These are phyloP conservation scores for Cutaneotrichosporon cyanovorans DNA, from an alignment of 1,284 basidiomycete species.

Conservation along the genomic window DNA sequence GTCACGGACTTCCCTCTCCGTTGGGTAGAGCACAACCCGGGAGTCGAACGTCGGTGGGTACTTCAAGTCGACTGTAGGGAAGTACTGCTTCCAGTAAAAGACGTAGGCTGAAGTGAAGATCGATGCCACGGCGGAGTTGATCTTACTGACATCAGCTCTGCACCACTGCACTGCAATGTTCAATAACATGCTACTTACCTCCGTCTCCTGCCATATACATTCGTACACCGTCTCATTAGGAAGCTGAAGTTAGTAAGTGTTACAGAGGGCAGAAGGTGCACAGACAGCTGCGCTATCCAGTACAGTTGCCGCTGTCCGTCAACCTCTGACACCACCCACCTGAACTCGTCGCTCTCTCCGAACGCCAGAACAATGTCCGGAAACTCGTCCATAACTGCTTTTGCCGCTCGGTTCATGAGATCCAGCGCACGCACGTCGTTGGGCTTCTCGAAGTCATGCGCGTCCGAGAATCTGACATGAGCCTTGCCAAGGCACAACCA, in stretches of 20 bases:
- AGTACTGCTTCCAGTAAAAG: conserved; percentile 72
- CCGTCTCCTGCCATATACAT: conserved; percentile 74
- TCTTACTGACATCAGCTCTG: conserved; percentile 57
- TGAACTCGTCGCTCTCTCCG: conserved; percentile 96
- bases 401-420: conserved; percentile 89
- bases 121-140: conserved; percentile 79
- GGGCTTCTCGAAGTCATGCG: conserved; percentile 77
- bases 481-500: background rate
- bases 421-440: conserved; percentile 80
- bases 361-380: conserved; percentile 78
- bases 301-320: too few relatives aligned
- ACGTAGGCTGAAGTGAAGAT: conserved; percentile 90
- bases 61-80: conserved; percentile 59
- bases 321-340: conserved; percentile 50
- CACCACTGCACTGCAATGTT: background rate
- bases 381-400: conserved; percentile 70
- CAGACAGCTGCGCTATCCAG: too few relatives aligned
- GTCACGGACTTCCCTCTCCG: conserved; percentile 64
- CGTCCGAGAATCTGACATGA: conserved; percentile 65
- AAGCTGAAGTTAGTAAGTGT: conserved; percentile 55
- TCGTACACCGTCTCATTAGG: conserved; percentile 65
- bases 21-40: conserved; percentile 77
- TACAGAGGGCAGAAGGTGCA: background rate
- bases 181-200: conserved; percentile 40
- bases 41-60: conserved; percentile 92